Percentiles rank a stretch among this genome's conserved stretches.
These are phyloP conservation scores for Brassica incana DNA, from an alignment of 345 rosid species.

Conservation along the genomic window DNA sequence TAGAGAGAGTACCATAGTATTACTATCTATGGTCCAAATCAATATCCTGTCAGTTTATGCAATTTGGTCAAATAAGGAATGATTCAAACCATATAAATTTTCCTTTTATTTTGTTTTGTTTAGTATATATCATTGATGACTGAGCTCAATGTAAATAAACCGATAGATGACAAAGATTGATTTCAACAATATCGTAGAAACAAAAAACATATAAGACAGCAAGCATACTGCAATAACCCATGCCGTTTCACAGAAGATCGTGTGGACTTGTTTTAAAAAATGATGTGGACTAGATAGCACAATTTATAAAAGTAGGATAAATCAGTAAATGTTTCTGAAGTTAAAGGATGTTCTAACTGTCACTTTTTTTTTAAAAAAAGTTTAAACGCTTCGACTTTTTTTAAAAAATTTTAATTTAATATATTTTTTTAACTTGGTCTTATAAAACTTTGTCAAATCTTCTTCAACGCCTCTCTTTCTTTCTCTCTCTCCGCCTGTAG, in stretches of 20 bases:
- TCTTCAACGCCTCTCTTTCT: conserved; percentile 19
- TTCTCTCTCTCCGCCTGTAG: conserved; percentile 18
- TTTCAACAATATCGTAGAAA: conserved; percentile 10
- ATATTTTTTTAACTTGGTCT: background rate
- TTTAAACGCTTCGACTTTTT: conserved; percentile 3
- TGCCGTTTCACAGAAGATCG: conserved; percentile 16
- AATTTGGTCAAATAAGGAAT: background rate
- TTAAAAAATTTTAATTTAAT: background rate
- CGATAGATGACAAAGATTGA: background rate
- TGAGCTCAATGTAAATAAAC: background rate
- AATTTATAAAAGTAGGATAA: background rate
- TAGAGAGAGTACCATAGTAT: background rate
- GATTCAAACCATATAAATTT: background rate
- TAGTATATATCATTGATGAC: background rate
- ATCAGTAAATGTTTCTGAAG: conserved; percentile 8
- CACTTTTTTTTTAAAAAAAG: background rate
- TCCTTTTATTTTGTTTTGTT: background rate
- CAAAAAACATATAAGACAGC: background rate
- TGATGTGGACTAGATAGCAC: background rate
- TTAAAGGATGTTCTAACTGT: conserved; percentile 24
- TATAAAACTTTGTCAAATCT: conserved; percentile 31
- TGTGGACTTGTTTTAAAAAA: conserved; percentile 1
- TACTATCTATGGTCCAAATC: conserved; percentile 8
- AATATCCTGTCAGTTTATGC: background rate
- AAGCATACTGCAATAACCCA: background rate